phyloP scores from a whole-genome alignment of 1,139 yeast species.

The Lodderomyces oxycetoniae region DNA sequence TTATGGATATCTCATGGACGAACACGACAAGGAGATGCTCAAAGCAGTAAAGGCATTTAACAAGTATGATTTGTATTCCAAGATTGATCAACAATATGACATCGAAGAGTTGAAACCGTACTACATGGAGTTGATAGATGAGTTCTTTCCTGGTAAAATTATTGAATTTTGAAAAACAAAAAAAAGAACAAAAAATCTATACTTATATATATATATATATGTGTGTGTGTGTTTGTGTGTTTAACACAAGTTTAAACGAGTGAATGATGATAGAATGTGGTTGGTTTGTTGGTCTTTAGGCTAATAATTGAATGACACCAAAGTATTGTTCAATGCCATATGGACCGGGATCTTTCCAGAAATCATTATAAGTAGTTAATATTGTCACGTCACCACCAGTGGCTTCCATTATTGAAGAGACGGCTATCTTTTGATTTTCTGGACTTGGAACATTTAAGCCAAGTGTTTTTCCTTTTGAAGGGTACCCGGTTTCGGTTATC shows the following conservation, averaged over 20 bases:
- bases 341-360: slow-evolving; percentile 84
- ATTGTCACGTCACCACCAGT: slow-evolving; percentile 62
- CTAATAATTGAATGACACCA: slow-evolving; percentile 55
- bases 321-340: slow-evolving; percentile 83
- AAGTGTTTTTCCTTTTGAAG: slow-evolving; percentile 64
- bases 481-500: slow-evolving; percentile 88
- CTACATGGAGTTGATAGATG: slow-evolving; percentile 60
- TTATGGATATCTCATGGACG: slow-evolving; percentile 60
- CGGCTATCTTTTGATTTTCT: slow-evolving; percentile 68
- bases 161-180: slow-evolving; percentile 46
- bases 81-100: slow-evolving; percentile 47
- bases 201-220: no score
- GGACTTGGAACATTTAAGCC: slow-evolving; percentile 70
- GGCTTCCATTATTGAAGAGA: slow-evolving; percentile 52
- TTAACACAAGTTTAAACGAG: background rate
- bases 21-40: slow-evolving; percentile 57
- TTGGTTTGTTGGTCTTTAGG: slow-evolving; percentile 9
- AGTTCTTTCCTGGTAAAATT: slow-evolving; percentile 54
- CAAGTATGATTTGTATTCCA: slow-evolving; percentile 65
- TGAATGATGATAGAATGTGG: background rate
- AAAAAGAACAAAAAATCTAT: slow-evolving; percentile 1
- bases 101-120: slow-evolving; percentile 51
- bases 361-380: slow-evolving; percentile 72
- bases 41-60: slow-evolving; percentile 64
- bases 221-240: background rate